Evolutionary conservation across 805 yeast genomes (phyloP).

Genomic region (Ogataea methanolica): DNA sequence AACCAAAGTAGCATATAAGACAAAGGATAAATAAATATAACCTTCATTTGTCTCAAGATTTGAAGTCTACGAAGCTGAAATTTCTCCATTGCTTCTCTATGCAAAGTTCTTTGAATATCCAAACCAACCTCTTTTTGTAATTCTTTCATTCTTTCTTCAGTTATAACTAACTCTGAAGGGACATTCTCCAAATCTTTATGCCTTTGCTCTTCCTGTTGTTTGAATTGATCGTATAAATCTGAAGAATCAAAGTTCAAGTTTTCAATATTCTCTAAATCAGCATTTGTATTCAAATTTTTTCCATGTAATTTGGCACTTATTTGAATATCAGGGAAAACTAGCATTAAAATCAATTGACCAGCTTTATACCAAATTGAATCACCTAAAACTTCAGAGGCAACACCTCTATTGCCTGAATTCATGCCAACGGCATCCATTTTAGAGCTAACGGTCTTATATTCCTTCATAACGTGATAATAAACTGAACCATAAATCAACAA

Average conservation of each 20-base stretch:
- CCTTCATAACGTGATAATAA: slow-evolving; percentile 65
- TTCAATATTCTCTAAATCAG: slow-evolving; percentile 25
- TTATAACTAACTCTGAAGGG: not conserved
- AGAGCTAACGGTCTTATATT: slow-evolving; percentile 53
- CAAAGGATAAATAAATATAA: slow-evolving; percentile 78
- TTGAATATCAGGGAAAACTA: slow-evolving; percentile 29
- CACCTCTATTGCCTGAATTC: slow-evolving; percentile 6
- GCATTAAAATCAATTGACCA: slow-evolving; percentile 24
- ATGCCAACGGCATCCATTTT: slow-evolving; percentile 19
- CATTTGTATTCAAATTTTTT: slow-evolving; percentile 20
- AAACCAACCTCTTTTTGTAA: slow-evolving; percentile 23
- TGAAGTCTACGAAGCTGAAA: slow-evolving; percentile 60
- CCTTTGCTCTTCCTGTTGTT: not conserved
- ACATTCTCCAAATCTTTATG: not conserved
- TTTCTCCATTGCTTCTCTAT: slow-evolving; percentile 53
- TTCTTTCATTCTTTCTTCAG: slow-evolving; percentile 7
- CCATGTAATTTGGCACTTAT: slow-evolving; percentile 28
- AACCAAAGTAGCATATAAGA: slow-evolving; percentile 80
- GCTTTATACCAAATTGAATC: slow-evolving; percentile 30
- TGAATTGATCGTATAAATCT: not conserved
- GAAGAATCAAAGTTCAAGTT: slow-evolving; percentile 12
- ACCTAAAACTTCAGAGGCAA: slow-evolving; percentile 19
- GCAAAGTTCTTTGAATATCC: slow-evolving; percentile 36
- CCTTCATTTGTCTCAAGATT: slow-evolving; percentile 72
- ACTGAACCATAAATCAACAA: slow-evolving; percentile 62